Conservation (phyloP, 768 basidiomycete genomes). For the Chalciporus chontae region DNA sequence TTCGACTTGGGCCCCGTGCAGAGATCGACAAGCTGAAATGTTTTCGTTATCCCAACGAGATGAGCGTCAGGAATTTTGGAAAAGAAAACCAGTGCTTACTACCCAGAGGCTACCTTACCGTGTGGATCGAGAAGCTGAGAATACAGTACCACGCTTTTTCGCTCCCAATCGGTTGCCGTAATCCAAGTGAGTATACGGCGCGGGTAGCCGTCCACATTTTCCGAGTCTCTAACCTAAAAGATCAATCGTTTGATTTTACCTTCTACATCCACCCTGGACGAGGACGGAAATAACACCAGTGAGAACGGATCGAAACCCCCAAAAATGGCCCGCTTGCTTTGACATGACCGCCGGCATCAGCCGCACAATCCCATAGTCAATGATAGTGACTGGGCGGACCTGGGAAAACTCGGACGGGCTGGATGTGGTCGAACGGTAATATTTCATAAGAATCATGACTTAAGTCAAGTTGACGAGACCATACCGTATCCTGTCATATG, state of each 20-base stretch:
- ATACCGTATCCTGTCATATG: constrained; percentile 10
- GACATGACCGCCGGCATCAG: constrained; percentile 14
- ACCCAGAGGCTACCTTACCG: constrained; percentile 7
- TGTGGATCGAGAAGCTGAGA: constrained; percentile 2
- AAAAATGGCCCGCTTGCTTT: constrained; percentile 9
- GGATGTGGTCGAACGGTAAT: constrained; percentile 6
- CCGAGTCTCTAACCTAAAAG: constrained; percentile 10
- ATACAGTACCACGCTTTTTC: constrained; percentile 1
- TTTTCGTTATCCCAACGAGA: constrained; percentile 15
- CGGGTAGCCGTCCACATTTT: constrained; percentile 16
- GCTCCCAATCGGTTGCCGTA: constrained; percentile 11
- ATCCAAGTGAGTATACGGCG: constrained; percentile 1
- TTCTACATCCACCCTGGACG: not conserved
- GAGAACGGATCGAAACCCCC: constrained; percentile 22
- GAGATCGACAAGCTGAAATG: constrained; percentile 17
- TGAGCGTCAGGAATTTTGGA: constrained; percentile 14
- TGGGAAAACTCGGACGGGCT: constrained; percentile 12
- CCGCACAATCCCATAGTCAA: constrained; percentile 20
- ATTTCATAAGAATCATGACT: constrained; percentile 15
- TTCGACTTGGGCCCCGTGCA: constrained; percentile 4
- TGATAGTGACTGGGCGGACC: constrained; percentile 11
- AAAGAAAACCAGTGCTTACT: constrained; percentile 1
- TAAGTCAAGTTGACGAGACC: constrained; percentile 6
- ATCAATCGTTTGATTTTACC: not conserved
- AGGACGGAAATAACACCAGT: constrained; percentile 21